A percentile compares a stretch with the other conserved stretches of the same genome.
Evolutionary conservation across 192 early-diverging fungal genomes (phyloP).

Genomic region (Umbelopsis sp.): DNA sequence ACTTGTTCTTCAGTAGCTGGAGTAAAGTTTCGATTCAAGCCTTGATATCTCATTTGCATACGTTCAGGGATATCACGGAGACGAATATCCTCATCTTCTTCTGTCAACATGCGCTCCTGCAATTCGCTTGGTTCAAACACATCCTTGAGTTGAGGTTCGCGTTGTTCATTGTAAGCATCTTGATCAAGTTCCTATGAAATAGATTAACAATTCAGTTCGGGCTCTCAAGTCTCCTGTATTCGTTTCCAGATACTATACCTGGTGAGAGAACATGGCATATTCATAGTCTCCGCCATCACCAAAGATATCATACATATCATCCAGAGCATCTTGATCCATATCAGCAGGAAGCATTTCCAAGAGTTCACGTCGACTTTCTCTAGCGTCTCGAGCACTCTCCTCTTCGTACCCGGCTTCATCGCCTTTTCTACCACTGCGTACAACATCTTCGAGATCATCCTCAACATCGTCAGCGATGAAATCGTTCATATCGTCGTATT

Average conservation of each 20-base stretch:
- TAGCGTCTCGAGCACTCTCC: slow-evolving; percentile 21
- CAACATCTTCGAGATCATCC: slow-evolving; percentile 39
- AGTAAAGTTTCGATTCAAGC: slow-evolving; percentile 33
- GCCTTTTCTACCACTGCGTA: slow-evolving; percentile 34
- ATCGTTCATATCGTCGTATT: slow-evolving; percentile 49
- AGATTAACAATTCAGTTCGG: too few species aligned
- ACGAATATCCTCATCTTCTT: slow-evolving; percentile 88
- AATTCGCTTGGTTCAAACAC: slow-evolving; percentile 87
- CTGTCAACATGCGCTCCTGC: slow-evolving; percentile 87
- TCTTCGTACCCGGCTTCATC: slow-evolving; percentile 38
- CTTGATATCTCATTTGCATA: slow-evolving; percentile 72
- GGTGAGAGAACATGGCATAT: slow-evolving; percentile 47
- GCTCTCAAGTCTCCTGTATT: too few species aligned
- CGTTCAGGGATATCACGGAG: slow-evolving; percentile 90
- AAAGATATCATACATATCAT: slow-evolving; percentile 88
- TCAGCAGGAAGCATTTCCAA: slow-evolving; percentile 30
- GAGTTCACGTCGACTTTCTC: slow-evolving; percentile 38
- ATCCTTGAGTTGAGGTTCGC: slow-evolving; percentile 62
- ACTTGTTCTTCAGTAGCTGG: slow-evolving; percentile 61
- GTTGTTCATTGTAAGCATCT: slow-evolving; percentile 37
- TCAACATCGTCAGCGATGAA: slow-evolving; percentile 61
- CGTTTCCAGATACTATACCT: not conserved
- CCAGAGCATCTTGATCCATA: slow-evolving; percentile 50
- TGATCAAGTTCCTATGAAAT: not conserved
- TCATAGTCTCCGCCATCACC: slow-evolving; percentile 91